phyloP scores from a whole-genome alignment of 306 rosid genomes.

The Castanea sativa region DNA sequence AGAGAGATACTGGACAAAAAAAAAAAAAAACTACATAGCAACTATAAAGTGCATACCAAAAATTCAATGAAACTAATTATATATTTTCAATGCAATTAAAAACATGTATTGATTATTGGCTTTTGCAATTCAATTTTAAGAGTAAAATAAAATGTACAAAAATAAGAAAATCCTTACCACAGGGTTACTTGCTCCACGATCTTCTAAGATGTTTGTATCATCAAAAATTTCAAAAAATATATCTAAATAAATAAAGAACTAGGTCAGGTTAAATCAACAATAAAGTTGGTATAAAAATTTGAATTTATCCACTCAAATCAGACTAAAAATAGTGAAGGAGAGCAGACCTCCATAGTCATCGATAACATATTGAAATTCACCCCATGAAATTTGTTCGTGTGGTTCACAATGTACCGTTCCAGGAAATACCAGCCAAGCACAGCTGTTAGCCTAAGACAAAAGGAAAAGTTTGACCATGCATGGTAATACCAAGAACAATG shows the following conservation, averaged over 20 bases:
- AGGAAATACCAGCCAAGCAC: constrained; percentile 82
- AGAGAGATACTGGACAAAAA: not conserved
- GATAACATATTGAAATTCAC: constrained; percentile 59
- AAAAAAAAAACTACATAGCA: not conserved
- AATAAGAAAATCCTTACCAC: constrained; percentile 67
- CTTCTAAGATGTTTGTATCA: constrained; percentile 75
- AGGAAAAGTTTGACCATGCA: constrained; percentile 28
- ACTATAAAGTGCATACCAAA: not conserved
- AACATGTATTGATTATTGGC: not conserved
- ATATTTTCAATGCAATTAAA: not conserved
- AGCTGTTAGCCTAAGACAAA: constrained; percentile 65
- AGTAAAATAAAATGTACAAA: not conserved
- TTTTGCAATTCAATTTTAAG: not conserved
- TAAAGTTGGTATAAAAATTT: not conserved
- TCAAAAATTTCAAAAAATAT: constrained; percentile 70
- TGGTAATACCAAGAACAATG: constrained; percentile 20
- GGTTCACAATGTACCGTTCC: constrained; percentile 89
- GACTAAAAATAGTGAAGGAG: constrained; percentile 15
- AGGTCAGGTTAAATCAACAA: constrained; percentile 11
- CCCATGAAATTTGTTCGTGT: constrained; percentile 81
- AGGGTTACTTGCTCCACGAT: constrained; percentile 63
- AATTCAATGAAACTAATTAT: not conserved
- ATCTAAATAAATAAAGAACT: constrained; percentile 41
- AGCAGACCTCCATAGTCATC: constrained; percentile 78
- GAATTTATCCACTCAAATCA: constrained; percentile 17